Conservation (phyloP, 2,329 filamentous ascomycete genomes). For the Neonectria punicea region DNA sequence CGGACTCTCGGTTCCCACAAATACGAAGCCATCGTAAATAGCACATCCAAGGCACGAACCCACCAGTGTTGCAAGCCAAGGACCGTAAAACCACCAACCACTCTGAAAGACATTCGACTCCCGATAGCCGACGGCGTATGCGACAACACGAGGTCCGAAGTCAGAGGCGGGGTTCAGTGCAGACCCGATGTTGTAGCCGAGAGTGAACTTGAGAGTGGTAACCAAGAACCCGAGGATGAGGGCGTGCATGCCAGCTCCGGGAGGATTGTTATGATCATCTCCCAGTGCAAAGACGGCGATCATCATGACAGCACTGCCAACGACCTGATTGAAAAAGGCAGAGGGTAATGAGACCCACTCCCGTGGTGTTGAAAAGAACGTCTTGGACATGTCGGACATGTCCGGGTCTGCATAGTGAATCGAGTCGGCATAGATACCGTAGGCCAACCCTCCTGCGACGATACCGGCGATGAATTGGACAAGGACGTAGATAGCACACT, state of each 20-base stretch:
- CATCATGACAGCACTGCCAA: conserved; percentile 49
- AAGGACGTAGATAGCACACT: conserved; percentile 31
- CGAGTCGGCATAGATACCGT: too few relatives aligned
- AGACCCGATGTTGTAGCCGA: conserved; percentile 51
- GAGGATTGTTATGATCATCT: conserved; percentile 52
- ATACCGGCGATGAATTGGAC: too few relatives aligned
- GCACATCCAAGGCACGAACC: too few relatives aligned
- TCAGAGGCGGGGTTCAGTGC: conserved; percentile 52
- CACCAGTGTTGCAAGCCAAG: too few relatives aligned
- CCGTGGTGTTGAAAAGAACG: conserved; percentile 48
- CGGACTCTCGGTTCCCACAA: too few relatives aligned
- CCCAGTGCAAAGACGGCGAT: conserved; percentile 50
- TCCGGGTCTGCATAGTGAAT: conserved; percentile 42
- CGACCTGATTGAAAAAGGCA: conserved; percentile 50
- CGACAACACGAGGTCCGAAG: conserved; percentile 48
- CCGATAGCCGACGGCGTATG: conserved; percentile 46
- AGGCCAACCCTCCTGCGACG: too few relatives aligned
- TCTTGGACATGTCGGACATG: conserved; percentile 43
- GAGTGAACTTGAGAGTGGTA: conserved; percentile 48
- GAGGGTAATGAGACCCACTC: conserved; percentile 37
- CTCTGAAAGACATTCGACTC: conserved; percentile 41
- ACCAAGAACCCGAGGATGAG: conserved; percentile 50
- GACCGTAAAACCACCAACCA: conserved; percentile 34
- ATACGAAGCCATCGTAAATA: too few relatives aligned
- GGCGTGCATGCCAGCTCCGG: conserved; percentile 50